A percentile compares a stretch with the other conserved stretches of the same genome.
These are phyloP conservation scores for Coniochaeta sp. DNA, from an alignment of 2,329 filamentous ascomycete genomes.

Conservation along the genomic window DNA sequence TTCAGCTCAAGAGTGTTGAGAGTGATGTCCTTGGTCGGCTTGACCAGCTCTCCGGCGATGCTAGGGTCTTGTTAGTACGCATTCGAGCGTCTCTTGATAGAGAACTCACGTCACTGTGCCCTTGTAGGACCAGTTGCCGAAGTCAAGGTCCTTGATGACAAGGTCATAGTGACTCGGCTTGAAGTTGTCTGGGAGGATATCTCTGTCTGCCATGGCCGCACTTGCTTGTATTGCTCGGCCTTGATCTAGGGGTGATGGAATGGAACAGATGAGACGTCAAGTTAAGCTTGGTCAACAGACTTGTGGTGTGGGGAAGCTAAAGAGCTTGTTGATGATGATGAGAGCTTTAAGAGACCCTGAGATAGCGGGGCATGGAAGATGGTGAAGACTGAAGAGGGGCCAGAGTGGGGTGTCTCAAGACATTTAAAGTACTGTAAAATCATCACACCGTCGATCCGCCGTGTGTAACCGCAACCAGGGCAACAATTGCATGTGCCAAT, in stretches of 20 bases:
- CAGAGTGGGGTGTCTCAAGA: not conserved
- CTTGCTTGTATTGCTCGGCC: not conserved
- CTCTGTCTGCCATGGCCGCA: conserved; percentile 47
- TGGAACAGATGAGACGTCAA: not conserved
- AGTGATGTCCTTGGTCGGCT: conserved; percentile 66
- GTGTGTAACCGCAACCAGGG: not conserved
- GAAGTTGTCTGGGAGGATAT: conserved; percentile 55
- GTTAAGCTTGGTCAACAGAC: not conserved
- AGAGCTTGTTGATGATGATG: not conserved
- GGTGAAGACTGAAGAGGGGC: not conserved
- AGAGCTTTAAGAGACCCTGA: not conserved
- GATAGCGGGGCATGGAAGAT: not conserved
- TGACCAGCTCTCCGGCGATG: conserved; percentile 67
- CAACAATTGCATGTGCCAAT: not conserved
- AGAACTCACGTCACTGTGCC: conserved; percentile 60
- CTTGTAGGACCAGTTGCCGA: conserved; percentile 66
- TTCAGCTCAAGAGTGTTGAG: conserved; percentile 83
- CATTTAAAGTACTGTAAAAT: too few relatives aligned
- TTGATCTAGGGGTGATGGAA: not conserved
- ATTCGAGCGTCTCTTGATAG: not conserved
- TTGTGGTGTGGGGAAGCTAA: not conserved
- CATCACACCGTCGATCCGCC: too few relatives aligned
- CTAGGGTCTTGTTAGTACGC: conserved; percentile 24
- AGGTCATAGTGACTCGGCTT: conserved; percentile 83
- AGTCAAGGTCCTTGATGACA: conserved; percentile 75